Base-by-base conservation (phyloP, 2,329 filamentous ascomycete species). In the Fonsecaea nubica region DNA sequence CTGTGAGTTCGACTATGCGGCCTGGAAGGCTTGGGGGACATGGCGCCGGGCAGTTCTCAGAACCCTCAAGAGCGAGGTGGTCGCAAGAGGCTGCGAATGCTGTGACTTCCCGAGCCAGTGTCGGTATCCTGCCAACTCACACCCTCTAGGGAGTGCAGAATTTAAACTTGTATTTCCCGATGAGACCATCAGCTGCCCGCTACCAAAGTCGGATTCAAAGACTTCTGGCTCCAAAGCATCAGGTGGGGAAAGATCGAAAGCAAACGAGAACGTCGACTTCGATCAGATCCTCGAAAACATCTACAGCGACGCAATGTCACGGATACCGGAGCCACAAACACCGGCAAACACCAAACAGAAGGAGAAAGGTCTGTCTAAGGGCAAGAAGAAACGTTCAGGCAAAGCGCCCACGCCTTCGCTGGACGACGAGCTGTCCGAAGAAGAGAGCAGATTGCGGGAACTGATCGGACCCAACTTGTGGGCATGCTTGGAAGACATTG, bases 1-100 rank as follows among this genome's bases (percentile, higher is more conserved):
- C 0, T 81, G 78, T 48, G 82, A 85, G 61, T 86, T 86, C 63
- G 84, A 86, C 72, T 86, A 85, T 62, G 65, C 74, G 5, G 81
- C 82, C 0, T 86, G 84, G 84, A 81, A 82, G 62, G 69, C 72
- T 0, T 82, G 79, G 77, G 80, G 80, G 1, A 70, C 74, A 3
- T 86, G 84, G 84, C 68, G 58, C 42, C 69, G 59, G 38, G 69
- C 66, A 38, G 65, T 60, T n/a, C 62, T 68, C 18, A 56, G 40
- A 30, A 35, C 54, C 9, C 54, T 62, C n/a, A 38, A 62, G 15
- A 66, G 54, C 32, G 63, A 62, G 10, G 56, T 30, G 58, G 30
- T 62, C 4, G 40, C 65, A 25, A 55, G 52, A 35, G 64, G 67
- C 25, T 74, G 72, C 64, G 62, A 71, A n/a, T 63, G 60, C 9